Evolutionary conservation across 2,329 filamentous ascomycete genomes (phyloP), one percentile per base, ranked within the genome.

Genomic region (Metarhizium guizhouense): DNA sequence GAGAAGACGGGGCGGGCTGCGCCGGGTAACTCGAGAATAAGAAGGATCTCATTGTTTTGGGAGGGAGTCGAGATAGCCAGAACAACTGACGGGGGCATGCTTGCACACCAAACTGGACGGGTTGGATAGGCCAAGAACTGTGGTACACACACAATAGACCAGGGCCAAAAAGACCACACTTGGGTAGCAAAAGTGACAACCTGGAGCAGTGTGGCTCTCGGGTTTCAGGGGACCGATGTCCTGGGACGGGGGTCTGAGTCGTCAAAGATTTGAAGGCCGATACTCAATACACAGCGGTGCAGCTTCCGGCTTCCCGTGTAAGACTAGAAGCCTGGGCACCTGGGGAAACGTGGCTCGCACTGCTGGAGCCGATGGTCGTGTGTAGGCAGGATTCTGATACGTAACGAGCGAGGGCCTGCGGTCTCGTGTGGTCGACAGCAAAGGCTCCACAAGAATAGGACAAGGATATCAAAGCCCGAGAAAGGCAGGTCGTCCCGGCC

Each of bases 41-140:
- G 18, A 59, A 52, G 25, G 54, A 60, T 52, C 40, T 59, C 57
- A 60, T 60, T 32, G 30, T 47, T n/a, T 30, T 42, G 40, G 14
- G 20, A 54, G 20, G 29, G 38, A 52, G 48, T 52, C 51, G 38
- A 47, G 36, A 57, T 34, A 42, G 50, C 38, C 48, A 52, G 42
- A 6, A 38, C 43, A 30, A 52, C 47, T 42, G 30, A 49, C 49
- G 25, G 56, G 50, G 50, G 56, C 45, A 53, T 53, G 36, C 20
- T 54, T 54, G 45, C 45, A 48, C 45, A 30, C 51, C 36, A 20
- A 30, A 18, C 13, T 30, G 25, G 3, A 5, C 8, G n/a, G 40
- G 38, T 40, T 14, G 16, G 7, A 30, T n/a, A 38, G 25, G 50
- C 50, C 20, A 32, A 25, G 16, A 32, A 51, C 34, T 42, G 1